Conservation (phyloP, 106 monocot genomes). For the Allium fistulosum region DNA sequence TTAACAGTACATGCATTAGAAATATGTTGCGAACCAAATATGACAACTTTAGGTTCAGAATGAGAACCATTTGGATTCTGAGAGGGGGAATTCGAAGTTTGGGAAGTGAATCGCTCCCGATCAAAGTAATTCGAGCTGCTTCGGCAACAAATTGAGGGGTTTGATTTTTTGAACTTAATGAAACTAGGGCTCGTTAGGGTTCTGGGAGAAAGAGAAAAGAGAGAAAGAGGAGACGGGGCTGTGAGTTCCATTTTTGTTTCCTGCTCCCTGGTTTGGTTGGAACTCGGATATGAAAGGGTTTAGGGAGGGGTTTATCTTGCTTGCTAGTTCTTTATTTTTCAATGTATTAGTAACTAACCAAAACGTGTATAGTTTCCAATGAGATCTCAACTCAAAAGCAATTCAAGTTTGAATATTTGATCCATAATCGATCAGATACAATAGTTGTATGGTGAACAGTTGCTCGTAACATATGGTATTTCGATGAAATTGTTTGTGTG, state of each 20-base stretch:
- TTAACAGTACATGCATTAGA: neutral
- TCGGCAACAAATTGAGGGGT: neutral
- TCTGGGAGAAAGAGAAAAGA: neutral
- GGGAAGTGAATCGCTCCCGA: conserved; percentile 1
- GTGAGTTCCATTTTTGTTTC: neutral
- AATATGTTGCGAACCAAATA: neutral
- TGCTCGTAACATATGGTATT: too few relatives aligned
- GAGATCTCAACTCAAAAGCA: too few relatives aligned
- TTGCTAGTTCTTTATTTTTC: too few relatives aligned
- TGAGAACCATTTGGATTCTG: neutral
- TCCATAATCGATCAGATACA: too few relatives aligned
- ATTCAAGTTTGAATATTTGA: too few relatives aligned
- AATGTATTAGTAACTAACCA: too few relatives aligned
- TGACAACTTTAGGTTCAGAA: neutral
- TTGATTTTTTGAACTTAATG: neutral
- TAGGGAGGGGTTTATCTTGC: too few relatives aligned
- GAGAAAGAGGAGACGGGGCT: neutral
- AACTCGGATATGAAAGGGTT: too few relatives aligned
- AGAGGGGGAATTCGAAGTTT: neutral
- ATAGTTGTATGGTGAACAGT: too few relatives aligned
- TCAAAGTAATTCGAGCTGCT: conserved; percentile 8
- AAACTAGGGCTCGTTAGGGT: conserved; percentile 5
- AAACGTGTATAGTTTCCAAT: too few relatives aligned
- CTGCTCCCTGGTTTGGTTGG: too few relatives aligned
- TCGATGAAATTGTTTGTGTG: too few relatives aligned